Percentiles rank a stretch among this genome's conserved stretches.
phyloP scores from a whole-genome alignment of 106 monocot species.

The Chionographis japonica region DNA sequence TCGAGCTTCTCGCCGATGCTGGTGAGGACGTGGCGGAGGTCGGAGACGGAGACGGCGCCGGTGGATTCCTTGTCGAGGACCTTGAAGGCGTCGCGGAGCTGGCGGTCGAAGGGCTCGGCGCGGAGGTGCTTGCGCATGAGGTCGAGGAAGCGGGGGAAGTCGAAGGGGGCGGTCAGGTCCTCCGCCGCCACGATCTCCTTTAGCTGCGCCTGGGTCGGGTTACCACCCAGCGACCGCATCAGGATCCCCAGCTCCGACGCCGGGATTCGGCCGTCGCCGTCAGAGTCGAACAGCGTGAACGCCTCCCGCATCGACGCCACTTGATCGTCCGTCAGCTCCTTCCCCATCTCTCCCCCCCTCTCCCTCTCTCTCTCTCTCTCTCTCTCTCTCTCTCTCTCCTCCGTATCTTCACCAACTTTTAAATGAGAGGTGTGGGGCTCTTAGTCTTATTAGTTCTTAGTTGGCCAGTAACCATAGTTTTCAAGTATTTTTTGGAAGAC shows the following conservation, averaged over 20 bases:
- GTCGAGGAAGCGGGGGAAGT: slow-evolving; percentile 49
- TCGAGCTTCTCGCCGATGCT: slow-evolving; percentile 62
- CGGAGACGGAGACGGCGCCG: slow-evolving; percentile 37
- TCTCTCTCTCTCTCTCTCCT: too few species aligned
- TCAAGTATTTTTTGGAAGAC: too few species aligned
- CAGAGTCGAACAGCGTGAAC: slow-evolving; percentile 49
- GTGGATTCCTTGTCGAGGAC: slow-evolving; percentile 54
- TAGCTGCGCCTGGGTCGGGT: slow-evolving; percentile 53
- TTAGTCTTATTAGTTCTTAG: too few species aligned
- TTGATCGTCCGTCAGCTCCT: slow-evolving; percentile 44
- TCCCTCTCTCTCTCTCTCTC: background rate
- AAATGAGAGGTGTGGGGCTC: too few species aligned
- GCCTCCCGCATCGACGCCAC: slow-evolving; percentile 57
- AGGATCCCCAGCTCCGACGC: slow-evolving; percentile 54
- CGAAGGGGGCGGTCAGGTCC: slow-evolving; percentile 43
- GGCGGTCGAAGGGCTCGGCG: slow-evolving; percentile 50
- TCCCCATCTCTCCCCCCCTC: slow-evolving; percentile 36
- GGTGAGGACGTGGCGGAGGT: slow-evolving; percentile 52
- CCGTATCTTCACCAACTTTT: too few species aligned
- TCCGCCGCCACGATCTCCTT: slow-evolving; percentile 45
- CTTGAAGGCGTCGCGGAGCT: slow-evolving; percentile 50
- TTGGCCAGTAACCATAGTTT: too few species aligned
- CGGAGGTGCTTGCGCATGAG: slow-evolving; percentile 39
- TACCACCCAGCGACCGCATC: slow-evolving; percentile 55
- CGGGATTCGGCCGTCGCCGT: slow-evolving; percentile 53